Conservation (phyloP, 1,284 basidiomycete genomes). For the Marasmius sp. region DNA sequence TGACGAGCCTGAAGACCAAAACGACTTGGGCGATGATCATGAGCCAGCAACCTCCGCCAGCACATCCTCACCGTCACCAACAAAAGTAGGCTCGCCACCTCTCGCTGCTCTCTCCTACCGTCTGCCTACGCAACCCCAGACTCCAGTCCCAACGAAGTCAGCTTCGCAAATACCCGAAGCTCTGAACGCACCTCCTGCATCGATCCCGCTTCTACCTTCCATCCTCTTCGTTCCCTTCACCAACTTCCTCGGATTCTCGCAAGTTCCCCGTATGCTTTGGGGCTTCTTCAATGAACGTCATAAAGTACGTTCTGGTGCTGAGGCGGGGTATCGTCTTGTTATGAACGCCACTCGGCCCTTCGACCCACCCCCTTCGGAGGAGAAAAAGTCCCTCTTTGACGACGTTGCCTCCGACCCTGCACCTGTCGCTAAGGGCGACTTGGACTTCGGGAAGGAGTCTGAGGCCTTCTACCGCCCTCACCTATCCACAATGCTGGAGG, state of each 20-base stretch:
- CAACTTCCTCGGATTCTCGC: constrained; percentile 83
- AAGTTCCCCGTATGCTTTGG: constrained; percentile 88
- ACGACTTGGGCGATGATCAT: constrained; percentile 27
- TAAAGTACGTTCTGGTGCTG: constrained; percentile 76
- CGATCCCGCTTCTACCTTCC: constrained; percentile 79
- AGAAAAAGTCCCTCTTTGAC: constrained; percentile 19
- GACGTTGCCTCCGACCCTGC: constrained; percentile 19
- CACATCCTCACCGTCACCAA: constrained; percentile 8
- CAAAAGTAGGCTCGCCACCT: neutral
- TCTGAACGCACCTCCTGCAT: constrained; percentile 51
- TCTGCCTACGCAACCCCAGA: neutral
- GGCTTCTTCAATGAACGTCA: constrained; percentile 92
- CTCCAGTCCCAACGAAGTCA: constrained; percentile 16
- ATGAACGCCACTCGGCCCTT: constrained; percentile 68
- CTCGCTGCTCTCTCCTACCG: constrained; percentile 26
- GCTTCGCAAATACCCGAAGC: constrained; percentile 28
- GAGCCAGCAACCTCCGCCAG: constrained; percentile 36
- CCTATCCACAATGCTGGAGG: constrained; percentile 52
- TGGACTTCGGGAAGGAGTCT: constrained; percentile 71
- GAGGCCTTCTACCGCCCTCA: constrained; percentile 75
- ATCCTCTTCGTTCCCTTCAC: constrained; percentile 87
- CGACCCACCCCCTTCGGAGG: constrained; percentile 33
- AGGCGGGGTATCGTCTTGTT: constrained; percentile 80
- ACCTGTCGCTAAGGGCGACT: constrained; percentile 41
- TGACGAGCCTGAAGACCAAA: constrained; percentile 55